A percentile compares a stretch with the other conserved stretches of the same genome.
These are phyloP conservation scores for Cornus florida DNA, from an alignment of 148 eudicot genomes.

Conservation along the genomic window DNA sequence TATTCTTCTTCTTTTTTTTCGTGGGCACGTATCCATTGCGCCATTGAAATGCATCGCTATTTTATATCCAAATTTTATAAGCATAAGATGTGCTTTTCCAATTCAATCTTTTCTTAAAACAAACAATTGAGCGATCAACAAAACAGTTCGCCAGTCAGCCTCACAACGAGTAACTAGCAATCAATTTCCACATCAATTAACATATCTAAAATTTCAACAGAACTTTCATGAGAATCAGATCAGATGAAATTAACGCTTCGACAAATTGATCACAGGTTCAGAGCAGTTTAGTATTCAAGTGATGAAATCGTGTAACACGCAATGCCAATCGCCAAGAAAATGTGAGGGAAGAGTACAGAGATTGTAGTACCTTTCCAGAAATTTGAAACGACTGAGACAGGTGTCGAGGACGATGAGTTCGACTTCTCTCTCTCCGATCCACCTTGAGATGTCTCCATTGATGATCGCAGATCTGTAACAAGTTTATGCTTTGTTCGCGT, in stretches of 20 bases:
- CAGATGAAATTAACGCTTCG: background rate
- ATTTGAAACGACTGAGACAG: conserved; percentile 67
- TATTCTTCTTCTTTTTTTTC: too few relatives aligned
- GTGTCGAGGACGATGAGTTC: conserved; percentile 57
- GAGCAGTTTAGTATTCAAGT: background rate
- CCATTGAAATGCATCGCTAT: background rate
- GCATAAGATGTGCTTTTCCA: background rate
- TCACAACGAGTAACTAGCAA: background rate
- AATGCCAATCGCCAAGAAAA: background rate
- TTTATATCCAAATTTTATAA: background rate
- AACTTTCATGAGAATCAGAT: background rate
- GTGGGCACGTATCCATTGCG: background rate
- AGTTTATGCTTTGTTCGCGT: conserved; percentile 11
- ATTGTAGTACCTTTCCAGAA: conserved; percentile 84
- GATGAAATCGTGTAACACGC: background rate
- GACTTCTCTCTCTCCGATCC: conserved; percentile 59
- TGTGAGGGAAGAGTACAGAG: background rate
- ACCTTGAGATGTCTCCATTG: conserved; percentile 68
- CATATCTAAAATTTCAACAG: background rate
- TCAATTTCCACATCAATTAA: background rate
- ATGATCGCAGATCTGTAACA: conserved; percentile 33
- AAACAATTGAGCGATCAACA: background rate
- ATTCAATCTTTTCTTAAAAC: background rate
- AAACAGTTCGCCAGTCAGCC: background rate
- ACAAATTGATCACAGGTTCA: background rate